Evolutionary conservation across 2,329 filamentous ascomycete genomes (phyloP).

Genomic region (Fusarium compactum): DNA sequence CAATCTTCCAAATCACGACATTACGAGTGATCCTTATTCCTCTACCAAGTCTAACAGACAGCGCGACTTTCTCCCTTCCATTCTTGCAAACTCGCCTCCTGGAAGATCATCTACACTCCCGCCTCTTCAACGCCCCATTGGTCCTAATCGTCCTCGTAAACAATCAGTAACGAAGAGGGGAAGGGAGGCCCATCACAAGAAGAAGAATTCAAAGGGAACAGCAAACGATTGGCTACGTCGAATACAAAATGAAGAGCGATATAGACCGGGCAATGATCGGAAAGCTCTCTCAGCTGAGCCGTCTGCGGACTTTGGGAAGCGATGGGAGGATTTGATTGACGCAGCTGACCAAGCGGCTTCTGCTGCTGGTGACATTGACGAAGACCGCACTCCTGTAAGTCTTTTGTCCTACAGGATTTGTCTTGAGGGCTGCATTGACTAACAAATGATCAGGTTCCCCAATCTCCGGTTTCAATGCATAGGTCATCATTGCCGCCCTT

Average conservation of each 20-base stretch:
- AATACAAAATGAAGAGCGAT: constrained; percentile 71
- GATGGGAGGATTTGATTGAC: constrained; percentile 97
- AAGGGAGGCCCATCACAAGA: constrained; percentile 81
- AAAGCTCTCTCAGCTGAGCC: constrained; percentile 92
- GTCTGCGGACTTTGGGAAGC: constrained; percentile 82
- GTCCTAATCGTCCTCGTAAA: constrained; percentile 81
- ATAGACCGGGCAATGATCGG: constrained; percentile 75
- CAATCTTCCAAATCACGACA: constrained; percentile 66
- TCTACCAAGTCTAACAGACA: constrained; percentile 70
- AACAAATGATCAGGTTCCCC: constrained; percentile 64
- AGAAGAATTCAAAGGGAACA: constrained; percentile 77
- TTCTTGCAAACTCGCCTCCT: constrained; percentile 83
- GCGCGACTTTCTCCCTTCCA: constrained; percentile 84
- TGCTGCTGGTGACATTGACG: constrained; percentile 89
- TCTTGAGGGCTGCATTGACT: constrained; percentile 37
- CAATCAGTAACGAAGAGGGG: constrained; percentile 86
- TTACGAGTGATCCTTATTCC: constrained; percentile 80
- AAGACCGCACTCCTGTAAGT: constrained; percentile 85
- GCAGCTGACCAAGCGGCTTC: constrained; percentile 80
- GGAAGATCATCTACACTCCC: constrained; percentile 90
- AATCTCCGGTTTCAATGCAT: constrained; percentile 73
- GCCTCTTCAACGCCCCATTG: constrained; percentile 80
- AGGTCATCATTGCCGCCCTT: constrained; percentile 72
- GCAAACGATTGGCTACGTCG: constrained; percentile 74
- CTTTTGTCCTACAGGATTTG: not conserved